Base-by-base conservation (phyloP, 768 basidiomycete species). In the Leccinum ochraceum region DNA sequence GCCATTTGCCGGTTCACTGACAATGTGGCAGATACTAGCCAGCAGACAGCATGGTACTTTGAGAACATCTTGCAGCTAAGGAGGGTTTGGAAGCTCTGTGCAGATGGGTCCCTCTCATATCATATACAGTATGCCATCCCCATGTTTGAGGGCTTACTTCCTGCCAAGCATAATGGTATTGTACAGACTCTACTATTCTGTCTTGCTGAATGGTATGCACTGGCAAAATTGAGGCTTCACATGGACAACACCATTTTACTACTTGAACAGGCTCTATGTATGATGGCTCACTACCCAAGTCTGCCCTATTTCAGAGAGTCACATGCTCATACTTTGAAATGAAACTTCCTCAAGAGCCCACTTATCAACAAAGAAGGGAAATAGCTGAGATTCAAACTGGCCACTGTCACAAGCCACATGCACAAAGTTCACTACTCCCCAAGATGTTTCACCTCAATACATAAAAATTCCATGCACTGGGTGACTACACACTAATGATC, bases 41-140 rank as follows among this genome's bases (percentile, higher is more conserved):
- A 75, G 51, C 54, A 75, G 3, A 77, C 77, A 17, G 80, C 71
- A 0, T 65, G 77, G 0, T 73, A 81, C 54, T 81, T 75, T 59
- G 76, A 81, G 54, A 78, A 81, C 46, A 59, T 80, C 2, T 65
- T 81, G 3, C 79, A 80, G 71, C 79, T 64, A 51, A 30, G 46
- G 17, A 48, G 26, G 20, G 46, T 22, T 22, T 48, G 46, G 4
- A 22, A 9, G 30, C 8, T 2, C 30, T 6, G 4, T 26, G 26
- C 26, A 11, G 46, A 48, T 3, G 9, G 46, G 36, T 39, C 22
- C 5, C n/a, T 44, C 44, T 26, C 1, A 6, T 4, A 13, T 1
- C 52, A 76, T 44, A 44, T n/a, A 44, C 22, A 48, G 74, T 78
- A 74, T 50, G 11, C 67, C 0, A 72, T 77, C 0, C 75, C 76